Evolutionary conservation across 768 basidiomycete species (phyloP).

Genomic region (Arthromyces matolae): DNA sequence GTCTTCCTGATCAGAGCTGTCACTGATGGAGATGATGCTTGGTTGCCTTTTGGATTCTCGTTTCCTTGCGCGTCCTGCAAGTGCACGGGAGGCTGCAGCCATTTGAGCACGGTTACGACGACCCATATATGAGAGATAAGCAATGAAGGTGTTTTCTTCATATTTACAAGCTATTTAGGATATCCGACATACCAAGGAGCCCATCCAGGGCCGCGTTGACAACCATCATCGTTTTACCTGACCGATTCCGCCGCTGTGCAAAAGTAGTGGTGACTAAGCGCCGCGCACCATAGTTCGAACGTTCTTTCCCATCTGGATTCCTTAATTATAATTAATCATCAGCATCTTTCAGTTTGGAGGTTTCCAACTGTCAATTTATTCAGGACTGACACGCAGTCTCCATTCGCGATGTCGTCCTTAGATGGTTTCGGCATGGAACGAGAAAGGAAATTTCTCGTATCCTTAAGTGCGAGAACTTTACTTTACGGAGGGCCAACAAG

Average conservation of each 20-base stretch:
- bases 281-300: not conserved
- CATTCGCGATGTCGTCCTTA: too few relatives aligned
- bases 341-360: too few relatives aligned
- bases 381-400: too few relatives aligned
- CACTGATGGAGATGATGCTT: not conserved
- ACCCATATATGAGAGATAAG: not conserved
- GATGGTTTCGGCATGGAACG: too few relatives aligned
- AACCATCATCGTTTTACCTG: not conserved
- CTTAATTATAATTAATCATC: too few relatives aligned
- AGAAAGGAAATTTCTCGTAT: too few relatives aligned
- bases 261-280: conserved; percentile 1
- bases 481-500: too few relatives aligned
- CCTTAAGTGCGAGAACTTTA: too few relatives aligned
- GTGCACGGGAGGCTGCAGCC: not conserved
- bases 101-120: not conserved
- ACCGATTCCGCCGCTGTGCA: not conserved
- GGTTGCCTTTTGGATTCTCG: not conserved
- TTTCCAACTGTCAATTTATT: too few relatives aligned
- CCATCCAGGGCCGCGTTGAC: not conserved
- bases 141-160: not conserved
- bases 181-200: not conserved
- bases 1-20: not conserved
- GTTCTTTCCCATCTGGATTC: too few relatives aligned
- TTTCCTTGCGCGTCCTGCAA: not conserved
- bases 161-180: not conserved